Percentiles rank a stretch among this genome's conserved stretches.
These are phyloP conservation scores for Nigrospora osmanthi DNA, from an alignment of 2,329 filamentous ascomycete species.

Conservation along the genomic window DNA sequence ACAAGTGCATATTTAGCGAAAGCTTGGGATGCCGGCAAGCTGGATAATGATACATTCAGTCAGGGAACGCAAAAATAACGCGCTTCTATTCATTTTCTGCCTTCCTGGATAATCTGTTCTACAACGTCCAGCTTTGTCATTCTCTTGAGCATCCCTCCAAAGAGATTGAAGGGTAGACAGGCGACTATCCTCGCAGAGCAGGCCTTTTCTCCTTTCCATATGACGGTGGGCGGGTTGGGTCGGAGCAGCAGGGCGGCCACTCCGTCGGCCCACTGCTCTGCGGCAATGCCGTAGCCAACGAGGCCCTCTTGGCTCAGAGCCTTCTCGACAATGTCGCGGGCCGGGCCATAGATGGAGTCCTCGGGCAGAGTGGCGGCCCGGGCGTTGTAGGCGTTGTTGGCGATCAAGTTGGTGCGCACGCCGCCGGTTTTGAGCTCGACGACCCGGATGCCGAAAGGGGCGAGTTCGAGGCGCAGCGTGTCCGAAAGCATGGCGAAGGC, in stretches of 20 bases:
- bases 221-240: neutral
- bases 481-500: conserved; percentile 18
- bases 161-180: neutral
- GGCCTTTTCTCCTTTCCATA: neutral
- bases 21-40: too few relatives aligned
- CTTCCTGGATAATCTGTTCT: neutral
- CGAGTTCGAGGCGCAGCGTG: conserved; percentile 22
- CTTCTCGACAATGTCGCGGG: neutral
- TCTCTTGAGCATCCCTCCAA: neutral
- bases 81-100: too few relatives aligned
- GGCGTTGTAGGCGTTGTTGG: conserved; percentile 2
- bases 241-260: neutral
- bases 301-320: neutral
- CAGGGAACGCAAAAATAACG: too few relatives aligned
- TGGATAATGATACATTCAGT: too few relatives aligned
- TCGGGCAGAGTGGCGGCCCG: neutral
- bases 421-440: conserved; percentile 10
- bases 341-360: neutral
- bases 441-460: conserved; percentile 19
- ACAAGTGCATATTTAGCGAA: too few relatives aligned
- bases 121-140: neutral
- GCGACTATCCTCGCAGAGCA: neutral
- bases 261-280: neutral
- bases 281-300: neutral
- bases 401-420: conserved; percentile 4